Evolutionary conservation across 2,329 filamentous ascomycete genomes (phyloP), one percentile per base, ranked within the genome.

Genomic region (Ceratocystis alfenasii): DNA sequence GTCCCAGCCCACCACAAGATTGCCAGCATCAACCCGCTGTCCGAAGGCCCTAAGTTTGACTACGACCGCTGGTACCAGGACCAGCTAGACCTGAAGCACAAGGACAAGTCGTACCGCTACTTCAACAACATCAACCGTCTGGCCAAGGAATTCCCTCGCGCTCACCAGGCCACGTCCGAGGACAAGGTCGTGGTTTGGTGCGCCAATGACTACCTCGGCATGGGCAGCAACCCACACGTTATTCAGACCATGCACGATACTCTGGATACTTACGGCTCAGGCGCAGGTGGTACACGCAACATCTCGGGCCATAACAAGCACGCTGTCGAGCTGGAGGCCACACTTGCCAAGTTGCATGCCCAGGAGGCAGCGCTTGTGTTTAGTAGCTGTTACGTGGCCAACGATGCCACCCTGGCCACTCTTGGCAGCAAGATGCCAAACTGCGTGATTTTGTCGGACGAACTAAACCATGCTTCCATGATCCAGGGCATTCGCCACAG

Each of bases 71-170:
- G 96, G 77, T 99, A 97, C 78, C 79, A 87, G 70, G 79, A 79
- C 68, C 93, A 99, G 76, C 78, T 99, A 71, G 90, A 96, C 72
- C 97, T 96, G 84, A 99, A 99, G 80, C 94, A 96, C 83, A 92
- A 95, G 82, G 94, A 99, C 82, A 97, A 96, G 80, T 96, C 92
- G 64, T 99, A 99, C 80, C 90, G 94, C 74, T 97, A 97, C 80
- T 99, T 99, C 81, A 99, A 99, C 83, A 99, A 99, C 81, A 99
- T 99, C 85, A 99, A 99, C 74, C 91, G 94, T 45, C 82, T 99
- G 68, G 94, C 94, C 70, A 90, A 94, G 78, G 90, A 97, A 70
- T 99, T 99, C 69, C 94, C 94, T 36, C 89, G 89, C 70, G 94
- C 94, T 59, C 94, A 99, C 76, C 95, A 95, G 82, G 83, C 89